Evolutionary conservation across 306 rosid genomes (phyloP).

Genomic region (Pueraria montana): DNA sequence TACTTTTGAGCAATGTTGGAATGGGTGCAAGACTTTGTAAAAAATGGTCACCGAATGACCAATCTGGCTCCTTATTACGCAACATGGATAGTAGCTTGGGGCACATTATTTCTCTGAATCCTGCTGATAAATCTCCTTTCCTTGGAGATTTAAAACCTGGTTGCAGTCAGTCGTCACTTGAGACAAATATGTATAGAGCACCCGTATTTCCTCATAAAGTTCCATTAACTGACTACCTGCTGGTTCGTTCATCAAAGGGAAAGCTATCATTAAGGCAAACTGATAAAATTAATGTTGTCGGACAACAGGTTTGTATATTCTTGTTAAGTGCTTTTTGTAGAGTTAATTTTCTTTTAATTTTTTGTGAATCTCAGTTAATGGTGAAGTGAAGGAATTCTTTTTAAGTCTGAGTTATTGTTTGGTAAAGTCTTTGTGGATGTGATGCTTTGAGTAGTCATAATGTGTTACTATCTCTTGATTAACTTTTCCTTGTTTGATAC

Average conservation of each 20-base stretch:
- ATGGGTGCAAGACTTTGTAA: slow-evolving; percentile 98
- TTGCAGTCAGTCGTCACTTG: slow-evolving; percentile 83
- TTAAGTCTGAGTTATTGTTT: too few species aligned
- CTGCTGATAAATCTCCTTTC: slow-evolving; percentile 97
- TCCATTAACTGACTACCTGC: slow-evolving; percentile 83
- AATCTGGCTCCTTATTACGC: slow-evolving; percentile 78
- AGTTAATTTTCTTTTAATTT: slow-evolving; percentile 28
- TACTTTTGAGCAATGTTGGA: slow-evolving; percentile 90
- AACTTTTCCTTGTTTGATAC: slow-evolving; percentile 30
- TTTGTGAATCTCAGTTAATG: not conserved
- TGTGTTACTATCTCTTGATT: slow-evolving; percentile 32
- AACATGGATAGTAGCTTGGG: slow-evolving; percentile 75
- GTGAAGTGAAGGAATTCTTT: too few species aligned
- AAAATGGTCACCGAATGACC: slow-evolving; percentile 88
- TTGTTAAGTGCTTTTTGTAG: slow-evolving; percentile 9
- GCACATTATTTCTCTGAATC: slow-evolving; percentile 81
- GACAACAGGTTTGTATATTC: slow-evolving; percentile 85
- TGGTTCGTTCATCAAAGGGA: slow-evolving; percentile 97
- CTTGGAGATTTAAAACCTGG: slow-evolving; percentile 94
- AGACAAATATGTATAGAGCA: slow-evolving; percentile 97
- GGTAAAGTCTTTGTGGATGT: too few species aligned
- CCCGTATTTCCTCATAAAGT: slow-evolving; percentile 92
- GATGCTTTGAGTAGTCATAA: slow-evolving; percentile 26
- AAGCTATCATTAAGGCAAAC: slow-evolving; percentile 89
- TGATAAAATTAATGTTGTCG: slow-evolving; percentile 83